Base-by-base conservation (phyloP, 331 rosid genomes). In the Acacia pycnantha region DNA sequence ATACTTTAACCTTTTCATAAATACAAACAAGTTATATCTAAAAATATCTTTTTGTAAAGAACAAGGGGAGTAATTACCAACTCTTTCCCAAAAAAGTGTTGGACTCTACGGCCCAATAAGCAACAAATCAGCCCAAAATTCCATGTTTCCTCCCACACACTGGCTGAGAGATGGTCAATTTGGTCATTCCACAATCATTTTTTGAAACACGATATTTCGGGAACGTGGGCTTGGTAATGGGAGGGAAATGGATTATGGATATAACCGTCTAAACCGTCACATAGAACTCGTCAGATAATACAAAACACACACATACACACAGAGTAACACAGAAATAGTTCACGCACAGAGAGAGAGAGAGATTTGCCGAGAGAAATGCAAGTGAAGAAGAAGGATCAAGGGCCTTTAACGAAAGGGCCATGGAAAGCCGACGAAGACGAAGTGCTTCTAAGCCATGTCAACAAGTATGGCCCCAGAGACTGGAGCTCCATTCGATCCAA, bases 401-500 rank as follows among this genome's bases (percentile, higher is more conserved):
- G 87, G 29, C 76, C 87, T 64, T 48, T 92, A 71, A 91, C 87
- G 48, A 94, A 94, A 87, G 97, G 97, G 66, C 94, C 97, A 67
- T 94, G 98, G 98, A 91, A 92, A 67, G 85, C 87, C n/a, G 98
- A 91, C 74, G 98, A 91, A 84, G 98, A 93, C 46, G 89, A 93
- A 41, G 93, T 93, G 33, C 85, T 93, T 26, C 41, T 89, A 4
- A 83, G 76, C 70, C 98, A 93, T 69, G 98, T 93, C 14, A 89
- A 85, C 53, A 88, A 86, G 80, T 88, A 86, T 83, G 98, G 98
- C 5, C 95, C 98, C 0, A 81, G 92, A 85, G 97, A 93, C 73
- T 93, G 98, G 98, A 93, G 98, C 97, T 92, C 97, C 95, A 93
- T 93, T 93, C 97, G 97, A 92, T 93, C 98, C 97, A 93, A 91